Base-by-base conservation (phyloP, 495 filamentous ascomycete species). In the Penicillium subrubescens region DNA sequence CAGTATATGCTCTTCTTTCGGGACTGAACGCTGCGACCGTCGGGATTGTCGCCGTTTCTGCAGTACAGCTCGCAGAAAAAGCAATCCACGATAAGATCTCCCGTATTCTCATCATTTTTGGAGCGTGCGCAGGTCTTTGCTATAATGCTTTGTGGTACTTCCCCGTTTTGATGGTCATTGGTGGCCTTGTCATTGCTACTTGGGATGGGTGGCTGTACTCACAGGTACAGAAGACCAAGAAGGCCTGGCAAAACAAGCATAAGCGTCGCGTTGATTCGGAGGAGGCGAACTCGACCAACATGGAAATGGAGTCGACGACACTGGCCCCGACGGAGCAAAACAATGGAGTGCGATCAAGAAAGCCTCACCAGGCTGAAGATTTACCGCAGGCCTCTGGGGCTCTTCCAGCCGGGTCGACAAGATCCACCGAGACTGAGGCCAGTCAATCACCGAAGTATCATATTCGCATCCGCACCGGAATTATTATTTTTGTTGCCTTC, bases 81-180 rank as follows among this genome's bases (percentile, higher is more conserved):
- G 86, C 91, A 5, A 90, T 96, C 66, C 92, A 85, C 0, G 92
- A 96, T 66, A 82, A 80, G 54, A 41, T 93, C 33, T 88, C 90
- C 0, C 77, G 92, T 1, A 79, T 91, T 14, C 66, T 94, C 1
- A 86, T 96, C 1, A 87, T 92, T 59, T 69, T 92, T n/a, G 85
- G 85, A 17, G 92, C 79, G 23, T 79, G 83, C 3, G 89, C 88
- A 0, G 92, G 91, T 7, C 75, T 94, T 73, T 82, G 89, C 46
- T 93, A 94, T 65, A 92, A 86, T 60, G 86, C 90, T 0, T 76
- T 94, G 0, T 96, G 90, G 92, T 96, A 93, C 69, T 94, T 93
- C 65, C 92, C 92, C 0, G 71, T 90, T 1, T 68, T 96, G 10
- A 89, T 94, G 83, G 59, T 87, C 12, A 77, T 78, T 15, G 90